Base-by-base conservation (phyloP, 2,329 filamentous ascomycete genomes). In the Scedosporium aurantiacum region DNA sequence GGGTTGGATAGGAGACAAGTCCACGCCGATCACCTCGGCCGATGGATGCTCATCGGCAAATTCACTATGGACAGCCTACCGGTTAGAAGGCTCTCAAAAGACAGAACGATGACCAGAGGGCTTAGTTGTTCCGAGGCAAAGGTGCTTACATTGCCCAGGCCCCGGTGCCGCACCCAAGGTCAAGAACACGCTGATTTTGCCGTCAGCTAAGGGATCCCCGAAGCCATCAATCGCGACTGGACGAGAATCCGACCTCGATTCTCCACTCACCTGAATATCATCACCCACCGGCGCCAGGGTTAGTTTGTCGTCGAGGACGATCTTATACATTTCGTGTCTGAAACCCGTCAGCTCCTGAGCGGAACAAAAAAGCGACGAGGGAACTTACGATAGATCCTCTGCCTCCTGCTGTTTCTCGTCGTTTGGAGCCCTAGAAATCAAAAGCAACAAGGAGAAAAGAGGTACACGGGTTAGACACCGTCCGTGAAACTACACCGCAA, bases 1-100 rank as follows among this genome's bases (percentile, higher is more conserved):
- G 2, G 82, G 82, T 63, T 85, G 82, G 16, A 83, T 82, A 0
- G 82, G 81, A 12, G 80, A 83, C 1, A 85, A 73, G 65, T 85
- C 82, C 2, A 80, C 79, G 8, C 82, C 82, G 43, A 78, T 76
- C 3, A 72, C 81, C 72, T 70, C 74, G 50, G 71, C 76, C 58
- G 75, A 69, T 18, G 79, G 79, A 60, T 79, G 75, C 1, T 72
- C 62, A 60, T 81, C 70, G 62, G 75, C 65, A 66, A 73, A 54
- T 65, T 64, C 50, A 2, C 61, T 45, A 37, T 25, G 16, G 3
- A 1, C 4, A 3, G 16, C 21, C 27, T 61, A 8, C 54, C 43
- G 57, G 55, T 52, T 23, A 14, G 12, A 4, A 10, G 12, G 2
- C 14, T 4, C 12, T 47, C 28, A 7, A 27, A 16, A 45, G 10